Evolutionary conservation across 129 eudicot species (phyloP), one percentile per base, ranked within the genome.

Genomic region (Deinandra increscens): DNA sequence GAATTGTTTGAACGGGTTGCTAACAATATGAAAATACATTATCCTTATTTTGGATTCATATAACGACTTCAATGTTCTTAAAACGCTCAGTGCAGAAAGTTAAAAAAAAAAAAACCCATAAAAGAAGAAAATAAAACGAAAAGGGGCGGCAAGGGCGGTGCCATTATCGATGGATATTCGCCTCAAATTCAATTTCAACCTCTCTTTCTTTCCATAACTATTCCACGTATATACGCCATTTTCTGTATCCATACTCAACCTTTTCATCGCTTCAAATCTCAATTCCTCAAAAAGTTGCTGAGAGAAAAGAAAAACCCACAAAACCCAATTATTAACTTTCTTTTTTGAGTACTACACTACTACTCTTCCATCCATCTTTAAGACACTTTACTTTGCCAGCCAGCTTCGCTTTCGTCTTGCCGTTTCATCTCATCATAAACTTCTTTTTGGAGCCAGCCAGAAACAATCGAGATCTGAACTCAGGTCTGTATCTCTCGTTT

Each of bases 381-480:
- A 59, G 22, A 48, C 10, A 68, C 53, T 43, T 64, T 69, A 69
- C 76, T 78, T 66, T 79, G 83, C 83, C 81, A 77, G 83, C 83
- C 81, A 77, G 79, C 78, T 66, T 59, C 56, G 74, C 51, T 60
- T 74, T 53, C 33, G 53, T 41, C 70, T 60, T 62, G 12, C 31
- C 31, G 1, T 8, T 55, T 55, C 36, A 55, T 55, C 10, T 78
- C 77, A 44, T 71, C 60, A 43, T 44, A 44, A 26, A 42, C 61
- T 51, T 71, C 22, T 37, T 33, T n/a, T n/a, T n/a, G n/a, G n/a
- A n/a, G n/a, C 6, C 6, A 54, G 8, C 36, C 70, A 41, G 11
- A 60, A 50, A 6, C 63, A 61, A 63, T 69, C 81, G 58, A 77
- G 81, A 77, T 77, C 81, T 77, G 71, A 38, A 69, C 42, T 4